Conservation (phyloP, 495 filamentous ascomycete species). For the Schizothecium vesticola region DNA sequence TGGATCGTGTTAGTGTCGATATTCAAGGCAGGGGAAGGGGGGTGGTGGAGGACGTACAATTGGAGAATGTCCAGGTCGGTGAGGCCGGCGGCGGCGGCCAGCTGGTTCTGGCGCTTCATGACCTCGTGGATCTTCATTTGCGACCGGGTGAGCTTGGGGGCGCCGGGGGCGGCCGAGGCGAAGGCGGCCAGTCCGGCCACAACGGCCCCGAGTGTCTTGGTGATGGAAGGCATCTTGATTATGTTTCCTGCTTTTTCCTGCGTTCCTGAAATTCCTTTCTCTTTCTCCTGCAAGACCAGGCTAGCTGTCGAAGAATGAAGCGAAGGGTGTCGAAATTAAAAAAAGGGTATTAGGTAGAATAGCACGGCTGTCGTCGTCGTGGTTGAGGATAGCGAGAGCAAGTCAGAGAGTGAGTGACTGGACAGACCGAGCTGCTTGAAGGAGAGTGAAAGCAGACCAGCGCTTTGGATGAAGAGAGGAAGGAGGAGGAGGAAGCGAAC, state of each 20-base stretch:
- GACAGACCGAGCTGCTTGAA: conserved; percentile 1
- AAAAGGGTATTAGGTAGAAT: conserved; percentile 36
- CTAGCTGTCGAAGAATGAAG: conserved; percentile 25
- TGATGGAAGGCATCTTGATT: conserved; percentile 44
- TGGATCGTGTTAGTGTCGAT: conserved; percentile 27
- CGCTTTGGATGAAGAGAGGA: conserved; percentile 36
- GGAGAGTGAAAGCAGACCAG: conserved; percentile 53
- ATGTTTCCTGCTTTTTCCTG: conserved; percentile 12
- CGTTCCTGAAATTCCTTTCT: conserved; percentile 17
- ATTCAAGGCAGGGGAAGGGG: neutral
- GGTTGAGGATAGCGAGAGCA: neutral
- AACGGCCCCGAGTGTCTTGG: conserved; percentile 37
- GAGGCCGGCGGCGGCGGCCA: conserved; percentile 47
- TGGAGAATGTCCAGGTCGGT: conserved; percentile 63
- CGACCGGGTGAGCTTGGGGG: conserved; percentile 37
- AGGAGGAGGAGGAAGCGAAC: conserved; percentile 20
- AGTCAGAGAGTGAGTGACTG: neutral
- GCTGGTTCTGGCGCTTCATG: conserved; percentile 48
- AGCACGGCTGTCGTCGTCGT: conserved; percentile 9
- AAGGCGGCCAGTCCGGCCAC: conserved; percentile 43
- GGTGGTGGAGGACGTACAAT: conserved; percentile 48
- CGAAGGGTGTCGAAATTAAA: conserved; percentile 35
- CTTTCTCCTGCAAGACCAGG: conserved; percentile 35
- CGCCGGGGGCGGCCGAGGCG: conserved; percentile 40
- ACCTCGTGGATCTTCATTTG: conserved; percentile 41